phyloP scores from a whole-genome alignment of 768 basidiomycete species.

The Exidia glandulosa region DNA sequence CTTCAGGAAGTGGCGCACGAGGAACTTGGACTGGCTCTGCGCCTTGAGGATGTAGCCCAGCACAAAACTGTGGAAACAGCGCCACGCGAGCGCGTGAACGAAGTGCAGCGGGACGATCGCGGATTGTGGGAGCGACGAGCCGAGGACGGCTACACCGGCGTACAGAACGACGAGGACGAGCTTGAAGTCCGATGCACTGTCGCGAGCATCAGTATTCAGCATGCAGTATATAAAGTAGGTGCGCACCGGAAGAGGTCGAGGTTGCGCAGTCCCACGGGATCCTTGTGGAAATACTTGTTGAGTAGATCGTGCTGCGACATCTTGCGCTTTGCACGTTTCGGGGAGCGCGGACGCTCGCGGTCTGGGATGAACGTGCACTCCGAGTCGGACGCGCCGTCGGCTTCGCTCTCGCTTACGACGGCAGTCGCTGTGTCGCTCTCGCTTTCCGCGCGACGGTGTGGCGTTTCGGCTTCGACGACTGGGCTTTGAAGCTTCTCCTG shows the following conservation, averaged over 20 bases:
- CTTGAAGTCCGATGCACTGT: conserved; percentile 76
- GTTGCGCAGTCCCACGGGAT: conserved; percentile 69
- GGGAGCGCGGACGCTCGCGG: neutral
- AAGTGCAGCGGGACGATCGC: conserved; percentile 56
- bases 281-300: conserved; percentile 83
- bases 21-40: conserved; percentile 77
- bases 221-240: no score
- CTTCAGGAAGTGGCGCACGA: conserved; percentile 90
- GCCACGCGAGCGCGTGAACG: conserved; percentile 75
- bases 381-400: neutral
- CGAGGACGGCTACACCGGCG: conserved; percentile 30
- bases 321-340: conserved; percentile 7
- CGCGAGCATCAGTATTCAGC: conserved; percentile 6
- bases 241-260: conserved; percentile 76
- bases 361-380: conserved; percentile 13
- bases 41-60: conserved; percentile 78
- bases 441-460: neutral
- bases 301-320: conserved; percentile 79
- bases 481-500: neutral
- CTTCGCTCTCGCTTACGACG: neutral
- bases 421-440: neutral
- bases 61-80: conserved; percentile 77
- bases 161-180: conserved; percentile 68
- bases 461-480: neutral
- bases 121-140: conserved; percentile 42